A percentile compares a stretch with the other conserved stretches of the same genome.
These are phyloP conservation scores for Boechera retrofracta DNA, from an alignment of 345 rosid species.

Conservation along the genomic window DNA sequence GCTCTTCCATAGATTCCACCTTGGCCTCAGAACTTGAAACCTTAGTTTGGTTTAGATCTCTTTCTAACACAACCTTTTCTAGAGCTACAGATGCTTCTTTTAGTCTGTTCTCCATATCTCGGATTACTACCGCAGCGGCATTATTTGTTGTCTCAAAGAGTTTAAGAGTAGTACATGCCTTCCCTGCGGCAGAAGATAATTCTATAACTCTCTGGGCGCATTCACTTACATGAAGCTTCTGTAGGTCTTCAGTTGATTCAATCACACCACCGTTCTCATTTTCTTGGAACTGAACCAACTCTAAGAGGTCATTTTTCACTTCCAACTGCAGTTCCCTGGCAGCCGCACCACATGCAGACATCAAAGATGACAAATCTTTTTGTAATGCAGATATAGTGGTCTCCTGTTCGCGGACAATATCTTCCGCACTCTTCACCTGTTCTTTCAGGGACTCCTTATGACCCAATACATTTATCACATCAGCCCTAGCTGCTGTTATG, in stretches of 20 bases:
- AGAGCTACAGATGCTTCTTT: conserved; percentile 47
- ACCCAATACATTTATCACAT: conserved; percentile 44
- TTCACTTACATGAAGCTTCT: conserved; percentile 47
- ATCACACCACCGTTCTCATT: conserved; percentile 45
- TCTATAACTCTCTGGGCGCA: conserved; percentile 50
- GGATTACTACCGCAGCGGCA: conserved; percentile 56
- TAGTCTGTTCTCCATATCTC: conserved; percentile 66
- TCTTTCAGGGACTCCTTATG: conserved; percentile 61
- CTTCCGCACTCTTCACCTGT: conserved; percentile 54
- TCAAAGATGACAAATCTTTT: conserved; percentile 53
- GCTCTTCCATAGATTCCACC: conserved; percentile 54
- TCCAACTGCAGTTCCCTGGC: conserved; percentile 60
- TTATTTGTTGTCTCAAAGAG: conserved; percentile 60
- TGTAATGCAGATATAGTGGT: conserved; percentile 52
- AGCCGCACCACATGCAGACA: conserved; percentile 68
- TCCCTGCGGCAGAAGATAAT: conserved; percentile 53
- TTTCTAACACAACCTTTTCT: conserved; percentile 57
- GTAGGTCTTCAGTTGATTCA: conserved; percentile 44
- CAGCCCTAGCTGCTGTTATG: conserved; percentile 54
- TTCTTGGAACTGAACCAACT: conserved; percentile 52
- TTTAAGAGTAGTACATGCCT: conserved; percentile 50
- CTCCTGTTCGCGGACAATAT: conserved; percentile 57
- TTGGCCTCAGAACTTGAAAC: conserved; percentile 64
- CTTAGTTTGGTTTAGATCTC: conserved; percentile 52
- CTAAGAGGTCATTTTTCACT: conserved; percentile 55